Percentiles rank a stretch among this genome's conserved stretches.
phyloP scores from a whole-genome alignment of 768 basidiomycete genomes.

The Lentinula detonsa region DNA sequence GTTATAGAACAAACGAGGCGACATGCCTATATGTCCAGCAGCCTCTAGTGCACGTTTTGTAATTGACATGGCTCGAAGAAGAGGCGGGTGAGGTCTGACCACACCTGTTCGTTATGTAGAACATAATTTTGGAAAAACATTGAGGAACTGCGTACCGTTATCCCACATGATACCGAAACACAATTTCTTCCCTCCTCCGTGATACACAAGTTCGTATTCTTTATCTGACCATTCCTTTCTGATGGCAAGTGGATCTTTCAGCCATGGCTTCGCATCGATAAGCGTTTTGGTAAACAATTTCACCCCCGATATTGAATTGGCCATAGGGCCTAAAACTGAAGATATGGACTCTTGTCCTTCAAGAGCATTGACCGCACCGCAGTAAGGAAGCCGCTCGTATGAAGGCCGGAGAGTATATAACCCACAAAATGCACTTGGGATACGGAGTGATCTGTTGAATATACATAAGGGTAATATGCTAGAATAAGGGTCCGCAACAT shows the following conservation, averaged over 20 bases:
- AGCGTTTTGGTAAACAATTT: constrained; percentile 64
- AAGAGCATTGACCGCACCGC: constrained; percentile 55
- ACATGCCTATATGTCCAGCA: constrained; percentile 60
- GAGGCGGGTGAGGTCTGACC: constrained; percentile 56
- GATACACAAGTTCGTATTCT: constrained; percentile 51
- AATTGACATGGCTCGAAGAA: constrained; percentile 50
- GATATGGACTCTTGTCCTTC: constrained; percentile 68
- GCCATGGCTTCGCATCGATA: constrained; percentile 56
- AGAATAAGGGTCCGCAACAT: constrained; percentile 6
- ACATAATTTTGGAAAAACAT: not conserved
- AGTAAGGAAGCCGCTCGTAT: constrained; percentile 69
- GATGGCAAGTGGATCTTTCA: constrained; percentile 51
- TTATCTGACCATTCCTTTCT: constrained; percentile 57
- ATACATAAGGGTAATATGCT: not conserved
- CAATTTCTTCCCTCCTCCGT: constrained; percentile 41
- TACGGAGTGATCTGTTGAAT: constrained; percentile 55
- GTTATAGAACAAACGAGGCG: not conserved
- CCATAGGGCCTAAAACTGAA: constrained; percentile 73
- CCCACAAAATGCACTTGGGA: constrained; percentile 63
- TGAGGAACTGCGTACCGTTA: constrained; percentile 33
- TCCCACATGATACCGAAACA: constrained; percentile 66
- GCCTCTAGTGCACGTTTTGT: constrained; percentile 49
- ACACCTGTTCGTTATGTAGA: not conserved
- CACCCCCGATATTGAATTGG: constrained; percentile 51
- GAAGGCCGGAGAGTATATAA: constrained; percentile 70